Conservation (phyloP, 352 stramenopile genomes). For the Pythium coloratum region DNA sequence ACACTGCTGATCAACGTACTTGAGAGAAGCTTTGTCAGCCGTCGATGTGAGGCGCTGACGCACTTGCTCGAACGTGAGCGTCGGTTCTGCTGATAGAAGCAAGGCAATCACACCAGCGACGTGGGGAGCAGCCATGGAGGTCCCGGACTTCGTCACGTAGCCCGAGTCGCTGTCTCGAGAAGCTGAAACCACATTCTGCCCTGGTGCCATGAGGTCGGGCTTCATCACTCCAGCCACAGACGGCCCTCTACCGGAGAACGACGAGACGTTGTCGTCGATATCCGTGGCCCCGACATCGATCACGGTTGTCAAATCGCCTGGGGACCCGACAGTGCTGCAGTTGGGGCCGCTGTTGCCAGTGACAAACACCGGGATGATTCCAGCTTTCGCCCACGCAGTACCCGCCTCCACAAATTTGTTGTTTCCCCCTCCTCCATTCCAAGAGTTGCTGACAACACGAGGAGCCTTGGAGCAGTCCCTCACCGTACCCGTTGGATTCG, state of each 20-base stretch:
- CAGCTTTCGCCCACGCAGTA: slow-evolving; percentile 26
- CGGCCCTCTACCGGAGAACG: slow-evolving; percentile 29
- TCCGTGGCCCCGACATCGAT: slow-evolving; percentile 36
- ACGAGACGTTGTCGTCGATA: slow-evolving; percentile 25
- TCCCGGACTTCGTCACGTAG: slow-evolving; percentile 27
- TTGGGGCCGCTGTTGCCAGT: slow-evolving; percentile 32
- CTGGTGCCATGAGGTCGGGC: slow-evolving; percentile 30
- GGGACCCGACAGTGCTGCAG: slow-evolving; percentile 30
- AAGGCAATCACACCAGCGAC: slow-evolving; percentile 33
- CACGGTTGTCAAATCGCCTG: slow-evolving; percentile 33
- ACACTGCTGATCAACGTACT: too few relatives aligned
- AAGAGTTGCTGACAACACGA: too few relatives aligned
- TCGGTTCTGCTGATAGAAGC: slow-evolving; percentile 15
- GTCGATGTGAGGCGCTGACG: slow-evolving; percentile 10
- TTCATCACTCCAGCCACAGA: slow-evolving; percentile 24
- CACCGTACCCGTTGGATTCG: too few relatives aligned
- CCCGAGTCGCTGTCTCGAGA: slow-evolving; percentile 16
- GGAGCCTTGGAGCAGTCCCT: too few relatives aligned
- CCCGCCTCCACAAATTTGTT: too few relatives aligned
- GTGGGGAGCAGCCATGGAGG: slow-evolving; percentile 33
- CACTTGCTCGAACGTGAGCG: slow-evolving; percentile 19
- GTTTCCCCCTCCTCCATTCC: too few relatives aligned
- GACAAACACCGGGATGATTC: slow-evolving; percentile 37
- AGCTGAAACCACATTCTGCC: slow-evolving; percentile 23
- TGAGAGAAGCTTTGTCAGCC: too few relatives aligned